Percentiles rank a stretch among this genome's conserved stretches.
phyloP scores from a whole-genome alignment of 2,329 filamentous ascomycete genomes.

The Cladosporium austrohemisphaericum region DNA sequence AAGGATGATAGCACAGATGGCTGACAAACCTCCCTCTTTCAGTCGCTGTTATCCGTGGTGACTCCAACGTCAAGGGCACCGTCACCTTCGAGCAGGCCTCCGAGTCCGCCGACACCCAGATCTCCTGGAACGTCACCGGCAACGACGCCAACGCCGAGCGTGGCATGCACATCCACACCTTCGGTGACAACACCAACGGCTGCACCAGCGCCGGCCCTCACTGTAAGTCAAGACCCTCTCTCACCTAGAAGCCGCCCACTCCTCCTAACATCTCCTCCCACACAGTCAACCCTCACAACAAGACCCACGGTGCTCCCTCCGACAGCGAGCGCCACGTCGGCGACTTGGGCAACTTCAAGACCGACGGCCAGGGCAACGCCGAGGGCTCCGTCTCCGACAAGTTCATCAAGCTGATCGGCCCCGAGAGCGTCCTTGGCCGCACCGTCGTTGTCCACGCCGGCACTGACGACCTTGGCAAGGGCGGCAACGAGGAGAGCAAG shows the following conservation, averaged over 20 bases:
- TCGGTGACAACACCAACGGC: conserved; percentile 99
- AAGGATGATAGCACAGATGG: too few relatives aligned
- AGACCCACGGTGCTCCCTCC: conserved; percentile 82
- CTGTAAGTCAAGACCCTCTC: conserved; percentile 60
- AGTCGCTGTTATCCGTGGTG: conserved; percentile 97
- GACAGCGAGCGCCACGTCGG: conserved; percentile 90
- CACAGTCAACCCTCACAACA: conserved; percentile 91
- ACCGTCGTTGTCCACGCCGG: conserved; percentile 92
- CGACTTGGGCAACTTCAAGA: conserved; percentile 96
- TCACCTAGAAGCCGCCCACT: neutral
- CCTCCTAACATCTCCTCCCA: conserved; percentile 2
- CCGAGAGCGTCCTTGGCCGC: conserved; percentile 90
- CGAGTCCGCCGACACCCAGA: conserved; percentile 76
- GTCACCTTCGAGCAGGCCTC: conserved; percentile 90
- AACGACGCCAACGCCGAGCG: conserved; percentile 93
- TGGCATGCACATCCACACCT: conserved; percentile 98
- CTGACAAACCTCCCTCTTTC: conserved; percentile 25
- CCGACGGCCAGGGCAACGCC: conserved; percentile 86
- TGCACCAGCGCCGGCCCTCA: conserved; percentile 98
- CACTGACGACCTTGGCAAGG: conserved; percentile 95
- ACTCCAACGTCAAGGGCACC: conserved; percentile 90
- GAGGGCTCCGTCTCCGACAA: conserved; percentile 76
- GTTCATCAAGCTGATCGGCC: conserved; percentile 91
- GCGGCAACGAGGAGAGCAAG: conserved; percentile 88
- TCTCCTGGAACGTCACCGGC: conserved; percentile 89